Conservation (phyloP, 305 asterid genomes). For the Solanum hybrid region DNA sequence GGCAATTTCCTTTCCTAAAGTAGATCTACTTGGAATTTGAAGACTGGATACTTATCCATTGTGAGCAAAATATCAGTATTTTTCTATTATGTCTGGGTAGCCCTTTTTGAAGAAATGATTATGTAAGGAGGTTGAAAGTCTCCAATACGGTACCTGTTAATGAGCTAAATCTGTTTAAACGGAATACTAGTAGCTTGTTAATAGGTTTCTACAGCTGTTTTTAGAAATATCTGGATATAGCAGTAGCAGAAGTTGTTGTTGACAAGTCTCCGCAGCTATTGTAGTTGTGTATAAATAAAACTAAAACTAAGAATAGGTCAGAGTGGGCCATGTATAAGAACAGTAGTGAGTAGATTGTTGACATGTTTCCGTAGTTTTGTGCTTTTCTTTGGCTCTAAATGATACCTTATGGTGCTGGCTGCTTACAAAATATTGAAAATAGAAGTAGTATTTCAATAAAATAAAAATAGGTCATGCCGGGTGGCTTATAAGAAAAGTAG, state of each 20-base stretch:
- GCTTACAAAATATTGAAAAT: neutral
- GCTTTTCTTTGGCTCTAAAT: neutral
- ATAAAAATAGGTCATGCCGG: neutral
- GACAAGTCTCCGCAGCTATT: neutral
- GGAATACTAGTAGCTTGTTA: neutral
- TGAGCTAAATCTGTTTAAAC: neutral
- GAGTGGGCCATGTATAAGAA: neutral
- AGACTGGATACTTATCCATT: neutral
- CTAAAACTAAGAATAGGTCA: neutral
- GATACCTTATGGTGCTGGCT: neutral
- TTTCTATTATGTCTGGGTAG: neutral
- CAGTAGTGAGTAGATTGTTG: neutral
- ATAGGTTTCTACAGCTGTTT: neutral
- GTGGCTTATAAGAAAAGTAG: neutral
- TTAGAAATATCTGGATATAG: neutral
- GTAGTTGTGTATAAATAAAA: neutral
- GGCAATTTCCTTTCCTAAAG: neutral
- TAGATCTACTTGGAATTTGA: neutral
- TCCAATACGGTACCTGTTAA: neutral
- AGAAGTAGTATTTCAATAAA: neutral
- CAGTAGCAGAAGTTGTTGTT: neutral
- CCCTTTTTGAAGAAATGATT: neutral
- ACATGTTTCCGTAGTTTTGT: neutral
- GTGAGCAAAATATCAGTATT: neutral
- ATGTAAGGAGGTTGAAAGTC: neutral